These are phyloP conservation scores for Camellia lanceoleosa DNA, from an alignment of 148 eudicot species.

Conservation along the genomic window DNA sequence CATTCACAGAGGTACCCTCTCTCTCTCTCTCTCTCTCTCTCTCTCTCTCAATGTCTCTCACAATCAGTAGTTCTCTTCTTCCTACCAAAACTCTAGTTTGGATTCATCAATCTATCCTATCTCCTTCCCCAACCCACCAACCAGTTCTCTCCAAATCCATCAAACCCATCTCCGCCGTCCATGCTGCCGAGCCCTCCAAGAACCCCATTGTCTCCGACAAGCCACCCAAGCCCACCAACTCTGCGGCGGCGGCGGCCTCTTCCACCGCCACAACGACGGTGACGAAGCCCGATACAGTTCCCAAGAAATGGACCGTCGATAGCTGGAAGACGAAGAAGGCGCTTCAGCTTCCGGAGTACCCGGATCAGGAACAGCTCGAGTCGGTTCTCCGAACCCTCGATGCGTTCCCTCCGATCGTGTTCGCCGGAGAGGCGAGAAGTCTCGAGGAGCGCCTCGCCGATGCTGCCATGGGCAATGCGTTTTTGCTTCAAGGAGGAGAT, in stretches of 20 bases:
- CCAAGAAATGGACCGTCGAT: conserved; percentile 34
- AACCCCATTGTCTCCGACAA: conserved; percentile 33
- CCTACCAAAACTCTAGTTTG: conserved; percentile 20
- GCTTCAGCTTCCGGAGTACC: conserved; percentile 47
- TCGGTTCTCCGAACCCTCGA: conserved; percentile 39
- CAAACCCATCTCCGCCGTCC: conserved; percentile 43
- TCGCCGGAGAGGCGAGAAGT: conserved; percentile 50
- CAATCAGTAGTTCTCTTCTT: conserved; percentile 33
- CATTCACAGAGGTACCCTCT: background rate
- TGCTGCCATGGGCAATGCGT: conserved; percentile 52
- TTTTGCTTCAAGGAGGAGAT: conserved; percentile 50
- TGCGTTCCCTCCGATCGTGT: conserved; percentile 46
- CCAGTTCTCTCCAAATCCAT: conserved; percentile 25
- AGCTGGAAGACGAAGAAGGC: conserved; percentile 50
- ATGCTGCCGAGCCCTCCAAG: conserved; percentile 33
- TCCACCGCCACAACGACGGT: conserved; percentile 10
- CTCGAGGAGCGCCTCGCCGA: conserved; percentile 46
- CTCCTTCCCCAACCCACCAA: conserved; percentile 16
- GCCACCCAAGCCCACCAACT: background rate
- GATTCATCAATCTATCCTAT: conserved; percentile 7
- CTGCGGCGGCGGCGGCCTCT: conserved; percentile 20
- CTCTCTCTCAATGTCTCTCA: conserved; percentile 36
- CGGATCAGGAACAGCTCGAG: conserved; percentile 30
- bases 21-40: background rate
- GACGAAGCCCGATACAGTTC: conserved; percentile 8